Conservation (phyloP, 208 protist genomes). For the Leishmania lainsoni region DNA sequence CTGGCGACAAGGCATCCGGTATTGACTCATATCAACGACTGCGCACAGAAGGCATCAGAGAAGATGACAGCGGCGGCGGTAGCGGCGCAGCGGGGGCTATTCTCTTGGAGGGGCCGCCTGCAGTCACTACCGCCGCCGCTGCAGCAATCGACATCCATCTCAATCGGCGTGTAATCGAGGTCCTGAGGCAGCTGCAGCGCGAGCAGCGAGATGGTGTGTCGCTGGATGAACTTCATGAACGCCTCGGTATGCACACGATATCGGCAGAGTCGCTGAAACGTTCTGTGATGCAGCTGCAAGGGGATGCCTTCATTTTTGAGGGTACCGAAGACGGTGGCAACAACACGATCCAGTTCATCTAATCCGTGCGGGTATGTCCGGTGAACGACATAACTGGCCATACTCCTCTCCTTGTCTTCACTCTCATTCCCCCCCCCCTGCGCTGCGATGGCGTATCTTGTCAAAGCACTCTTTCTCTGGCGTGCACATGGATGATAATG, state of each 20-base stretch:
- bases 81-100: background rate
- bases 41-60: background rate
- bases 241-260: constrained; percentile 33
- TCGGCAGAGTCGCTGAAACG: constrained; percentile 44
- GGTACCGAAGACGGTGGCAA: constrained; percentile 52
- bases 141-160: constrained; percentile 21
- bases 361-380: background rate
- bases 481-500: background rate
- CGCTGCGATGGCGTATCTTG: background rate
- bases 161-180: constrained; percentile 46
- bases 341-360: constrained; percentile 80
- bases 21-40: background rate
- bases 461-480: background rate
- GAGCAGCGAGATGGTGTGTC: constrained; percentile 58
- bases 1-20: background rate
- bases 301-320: constrained; percentile 80
- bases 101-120: background rate
- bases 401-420: background rate
- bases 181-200: constrained; percentile 62
- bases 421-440: constrained; percentile 1
- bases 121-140: constrained; percentile 2
- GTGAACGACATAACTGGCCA: background rate
- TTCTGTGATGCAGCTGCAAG: constrained; percentile 57
- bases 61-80: background rate
- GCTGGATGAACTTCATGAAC: constrained; percentile 58